These are phyloP conservation scores for Nepenthes mirabilis DNA, from an alignment of 148 eudicot genomes.

Conservation along the genomic window DNA sequence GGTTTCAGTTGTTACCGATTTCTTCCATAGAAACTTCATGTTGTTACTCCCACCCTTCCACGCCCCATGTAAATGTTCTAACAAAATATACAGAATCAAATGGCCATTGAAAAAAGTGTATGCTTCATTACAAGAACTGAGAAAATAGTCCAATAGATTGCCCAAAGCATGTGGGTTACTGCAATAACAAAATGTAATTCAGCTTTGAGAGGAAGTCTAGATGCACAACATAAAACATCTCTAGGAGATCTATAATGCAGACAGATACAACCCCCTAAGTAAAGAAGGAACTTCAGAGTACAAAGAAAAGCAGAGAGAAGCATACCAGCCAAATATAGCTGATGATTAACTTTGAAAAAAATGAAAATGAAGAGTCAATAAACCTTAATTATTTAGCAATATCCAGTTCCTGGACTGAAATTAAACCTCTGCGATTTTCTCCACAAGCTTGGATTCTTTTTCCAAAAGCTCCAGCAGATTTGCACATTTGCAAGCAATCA, in stretches of 20 bases:
- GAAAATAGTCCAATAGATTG: neutral
- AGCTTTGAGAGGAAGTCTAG: too few species aligned
- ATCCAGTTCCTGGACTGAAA: conserved; percentile 32
- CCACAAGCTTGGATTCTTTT: conserved; percentile 72
- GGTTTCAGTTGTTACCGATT: neutral
- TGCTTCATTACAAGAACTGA: too few species aligned
- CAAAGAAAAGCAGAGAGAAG: neutral
- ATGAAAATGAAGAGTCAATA: conserved; percentile 21
- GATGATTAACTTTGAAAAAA: neutral
- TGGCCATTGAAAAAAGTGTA: too few species aligned
- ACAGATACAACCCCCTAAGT: too few species aligned
- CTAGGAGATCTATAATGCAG: too few species aligned
- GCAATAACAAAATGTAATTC: too few species aligned
- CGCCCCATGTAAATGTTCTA: neutral
- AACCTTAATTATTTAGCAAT: conserved; percentile 20
- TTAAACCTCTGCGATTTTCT: conserved; percentile 75
- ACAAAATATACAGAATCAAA: too few species aligned
- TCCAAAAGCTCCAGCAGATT: conserved; percentile 53
- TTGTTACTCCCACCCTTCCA: neutral
- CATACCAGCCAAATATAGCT: neutral
- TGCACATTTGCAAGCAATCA: conserved; percentile 44
- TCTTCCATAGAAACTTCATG: neutral
- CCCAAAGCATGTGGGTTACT: too few species aligned
- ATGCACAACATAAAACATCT: too few species aligned
- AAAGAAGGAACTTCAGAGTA: neutral